Conservation (phyloP, 345 rosid species). For the Durio zibethinus region DNA sequence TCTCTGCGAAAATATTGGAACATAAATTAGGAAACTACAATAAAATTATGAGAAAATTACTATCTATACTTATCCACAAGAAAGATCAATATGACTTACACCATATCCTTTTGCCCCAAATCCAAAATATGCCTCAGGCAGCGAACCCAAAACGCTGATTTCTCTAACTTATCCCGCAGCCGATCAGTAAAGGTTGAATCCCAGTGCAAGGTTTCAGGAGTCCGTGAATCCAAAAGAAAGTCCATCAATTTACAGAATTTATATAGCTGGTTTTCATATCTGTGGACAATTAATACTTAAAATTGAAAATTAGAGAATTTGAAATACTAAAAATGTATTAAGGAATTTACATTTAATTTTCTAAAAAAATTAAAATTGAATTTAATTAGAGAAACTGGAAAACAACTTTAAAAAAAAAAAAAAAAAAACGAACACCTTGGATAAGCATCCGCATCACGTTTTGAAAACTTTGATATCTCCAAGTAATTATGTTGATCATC, state of each 20-base stretch:
- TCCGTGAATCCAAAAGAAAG: conserved; percentile 62
- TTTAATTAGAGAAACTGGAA: not conserved
- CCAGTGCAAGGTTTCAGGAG: conserved; percentile 59
- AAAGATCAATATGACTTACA: conserved; percentile 42
- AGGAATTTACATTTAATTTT: not conserved
- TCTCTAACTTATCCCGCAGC: conserved; percentile 43
- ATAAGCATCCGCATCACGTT: conserved; percentile 66
- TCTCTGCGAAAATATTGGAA: conserved; percentile 43
- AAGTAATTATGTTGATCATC: conserved; percentile 50
- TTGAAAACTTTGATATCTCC: conserved; percentile 81
- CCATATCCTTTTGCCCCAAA: conserved; percentile 73
- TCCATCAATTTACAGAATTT: conserved; percentile 69
- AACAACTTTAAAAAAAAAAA: not conserved
- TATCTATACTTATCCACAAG: not conserved
- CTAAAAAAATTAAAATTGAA: not conserved
- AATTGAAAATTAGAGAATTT: no score
- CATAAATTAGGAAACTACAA: not conserved
- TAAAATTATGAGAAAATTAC: not conserved
- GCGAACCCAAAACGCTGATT: conserved; percentile 64
- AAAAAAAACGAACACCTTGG: conserved; percentile 33
- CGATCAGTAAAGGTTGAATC: conserved; percentile 41
- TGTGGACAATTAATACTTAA: conserved; percentile 12
- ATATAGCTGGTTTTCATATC: conserved; percentile 78
- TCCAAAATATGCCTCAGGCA: conserved; percentile 46
- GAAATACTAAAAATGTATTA: not conserved